These are phyloP conservation scores for Pichia manshurica DNA, from an alignment of 805 yeast genomes.

Conservation along the genomic window DNA sequence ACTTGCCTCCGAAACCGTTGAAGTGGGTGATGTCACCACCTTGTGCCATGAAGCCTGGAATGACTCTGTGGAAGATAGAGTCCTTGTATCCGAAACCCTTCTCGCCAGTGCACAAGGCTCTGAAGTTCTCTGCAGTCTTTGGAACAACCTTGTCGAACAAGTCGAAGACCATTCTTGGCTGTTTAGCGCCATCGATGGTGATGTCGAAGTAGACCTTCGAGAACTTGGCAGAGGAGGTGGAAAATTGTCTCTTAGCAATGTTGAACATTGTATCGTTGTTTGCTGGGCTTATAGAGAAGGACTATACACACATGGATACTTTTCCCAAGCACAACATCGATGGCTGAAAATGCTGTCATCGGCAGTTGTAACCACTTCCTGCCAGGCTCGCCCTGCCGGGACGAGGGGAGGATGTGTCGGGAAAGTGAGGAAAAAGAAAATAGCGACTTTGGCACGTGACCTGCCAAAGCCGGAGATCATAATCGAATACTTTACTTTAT, in stretches of 20 bases:
- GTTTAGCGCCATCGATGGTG: slow-evolving; percentile 46
- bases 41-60: slow-evolving; percentile 95
- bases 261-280: slow-evolving; percentile 2
- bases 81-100: slow-evolving; percentile 87
- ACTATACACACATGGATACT: background rate
- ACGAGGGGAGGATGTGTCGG: no score
- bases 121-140: slow-evolving; percentile 75
- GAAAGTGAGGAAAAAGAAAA: no score
- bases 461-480: no score
- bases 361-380: no score
- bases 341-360: no score
- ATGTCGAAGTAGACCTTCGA: slow-evolving; percentile 55
- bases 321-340: background rate
- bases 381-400: no score
- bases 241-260: slow-evolving; percentile 41
- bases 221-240: slow-evolving; percentile 39
- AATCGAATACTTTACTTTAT: no score
- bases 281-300: background rate
- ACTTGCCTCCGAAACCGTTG: slow-evolving; percentile 91
- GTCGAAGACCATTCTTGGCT: slow-evolving; percentile 66
- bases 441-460: no score
- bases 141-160: slow-evolving; percentile 87
- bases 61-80: slow-evolving; percentile 93
- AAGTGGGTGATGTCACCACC: slow-evolving; percentile 86
- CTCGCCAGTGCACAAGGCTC: slow-evolving; percentile 84